These are phyloP conservation scores for Calonectria honghensis DNA, from an alignment of 2,329 filamentous ascomycete genomes.

Conservation along the genomic window DNA sequence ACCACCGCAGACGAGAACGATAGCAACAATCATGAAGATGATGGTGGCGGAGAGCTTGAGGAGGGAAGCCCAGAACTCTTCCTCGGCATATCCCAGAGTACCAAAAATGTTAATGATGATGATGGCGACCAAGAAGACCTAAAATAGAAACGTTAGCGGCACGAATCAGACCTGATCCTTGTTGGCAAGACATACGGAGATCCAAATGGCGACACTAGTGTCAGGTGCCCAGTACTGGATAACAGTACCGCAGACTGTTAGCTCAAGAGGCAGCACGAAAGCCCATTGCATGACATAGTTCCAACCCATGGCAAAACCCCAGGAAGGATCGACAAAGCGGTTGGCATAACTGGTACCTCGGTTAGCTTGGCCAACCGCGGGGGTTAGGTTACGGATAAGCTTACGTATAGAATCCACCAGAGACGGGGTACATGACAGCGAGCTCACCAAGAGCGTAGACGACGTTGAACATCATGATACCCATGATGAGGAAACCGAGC, in stretches of 20 bases:
- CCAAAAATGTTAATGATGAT: slow-evolving; percentile 75
- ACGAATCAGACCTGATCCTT: not conserved
- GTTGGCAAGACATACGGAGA: slow-evolving; percentile 60
- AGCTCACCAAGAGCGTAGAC: slow-evolving; percentile 77
- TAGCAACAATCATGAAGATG: slow-evolving; percentile 78
- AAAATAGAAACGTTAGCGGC: not conserved
- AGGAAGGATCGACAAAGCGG: slow-evolving; percentile 75
- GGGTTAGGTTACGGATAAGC: not conserved
- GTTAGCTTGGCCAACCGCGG: slow-evolving; percentile 28
- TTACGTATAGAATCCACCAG: slow-evolving; percentile 74
- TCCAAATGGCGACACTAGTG: slow-evolving; percentile 70
- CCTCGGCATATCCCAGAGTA: slow-evolving; percentile 73
- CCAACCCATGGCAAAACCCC: slow-evolving; percentile 66
- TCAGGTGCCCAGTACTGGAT: slow-evolving; percentile 69
- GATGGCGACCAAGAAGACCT: slow-evolving; percentile 71
- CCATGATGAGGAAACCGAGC: slow-evolving; percentile 73
- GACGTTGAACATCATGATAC: slow-evolving; percentile 77
- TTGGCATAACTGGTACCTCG: slow-evolving; percentile 64
- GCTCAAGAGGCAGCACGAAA: slow-evolving; percentile 67
- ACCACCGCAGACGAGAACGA: slow-evolving; percentile 76
- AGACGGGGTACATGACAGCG: slow-evolving; percentile 62
- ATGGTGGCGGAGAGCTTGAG: slow-evolving; percentile 75
- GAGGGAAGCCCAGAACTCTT: slow-evolving; percentile 75
- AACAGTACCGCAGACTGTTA: slow-evolving; percentile 70
- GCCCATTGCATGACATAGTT: slow-evolving; percentile 69